Base-by-base conservation (phyloP, 2,329 filamentous ascomycete genomes). In the Xylaria sp. region DNA sequence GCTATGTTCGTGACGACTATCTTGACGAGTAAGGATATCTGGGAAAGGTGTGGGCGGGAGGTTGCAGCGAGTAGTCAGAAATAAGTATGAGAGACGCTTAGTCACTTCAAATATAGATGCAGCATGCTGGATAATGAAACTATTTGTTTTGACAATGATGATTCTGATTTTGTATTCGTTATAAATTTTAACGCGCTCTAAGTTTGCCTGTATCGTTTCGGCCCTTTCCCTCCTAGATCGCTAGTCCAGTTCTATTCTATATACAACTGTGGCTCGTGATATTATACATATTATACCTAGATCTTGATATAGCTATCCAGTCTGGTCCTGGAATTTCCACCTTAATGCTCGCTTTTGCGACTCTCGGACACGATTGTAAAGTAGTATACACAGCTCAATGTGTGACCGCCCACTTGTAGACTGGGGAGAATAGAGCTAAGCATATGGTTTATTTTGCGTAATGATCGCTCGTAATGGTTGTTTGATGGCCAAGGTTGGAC, bases 1-100 rank as follows among this genome's bases (percentile, higher is more conserved):
- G 84, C 85, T 9, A 91, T 90, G 85, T 79, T 91, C 23, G 74
- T 87, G 25, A 90, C 89, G 60, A 91, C 90, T 0, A 55, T 91
- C 3, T 76, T 93, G 55, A 89, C 89, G 10, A 85, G 86, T 1
- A 77, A 81, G 71, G 87, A 89, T 72, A 86, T 90, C 2, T 93
- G 91, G 91, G 83, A 86, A 67, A 82, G 82, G 64, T 85, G 83
- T 74, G 79, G 78, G 4, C 70, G 75, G 4, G 76, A 79, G 33
- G 68, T 78, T 2, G 64, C 49, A 15, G 64, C 49, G 18, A 68
- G 60, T 20, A 28, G 41, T 51, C 20, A 23, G 25, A 68, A 70
- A 23, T 61, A 33, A 54, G 0, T 15, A 25, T 31, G n/a, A 48
- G 25, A 33, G 43, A 43, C 10, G 33, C 36, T 18, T 20, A 43